phyloP scores from a whole-genome alignment of 148 eudicot genomes.

The Simmondsia chinensis region DNA sequence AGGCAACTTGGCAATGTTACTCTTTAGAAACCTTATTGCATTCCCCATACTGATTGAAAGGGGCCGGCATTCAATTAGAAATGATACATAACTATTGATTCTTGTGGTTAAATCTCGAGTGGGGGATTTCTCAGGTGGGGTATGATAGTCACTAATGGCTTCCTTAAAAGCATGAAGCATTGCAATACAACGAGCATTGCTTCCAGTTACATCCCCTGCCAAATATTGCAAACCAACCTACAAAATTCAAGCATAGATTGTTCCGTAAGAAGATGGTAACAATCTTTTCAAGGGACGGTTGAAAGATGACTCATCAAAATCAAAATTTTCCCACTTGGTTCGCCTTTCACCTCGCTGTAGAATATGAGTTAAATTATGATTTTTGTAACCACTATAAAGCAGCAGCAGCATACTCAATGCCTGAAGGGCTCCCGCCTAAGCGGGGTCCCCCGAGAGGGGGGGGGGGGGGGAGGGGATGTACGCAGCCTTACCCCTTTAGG shows the following conservation, averaged over 20 bases:
- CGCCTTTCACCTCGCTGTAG: no score
- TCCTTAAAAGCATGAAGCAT: conserved; percentile 84
- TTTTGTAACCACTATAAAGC: no score
- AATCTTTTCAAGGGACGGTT: no score
- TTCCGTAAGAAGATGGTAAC: neutral
- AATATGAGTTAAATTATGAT: no score
- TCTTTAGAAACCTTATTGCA: conserved; percentile 64
- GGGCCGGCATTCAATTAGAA: conserved; percentile 77
- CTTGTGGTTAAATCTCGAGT: conserved; percentile 66
- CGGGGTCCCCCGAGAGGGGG: no score
- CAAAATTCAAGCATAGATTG: conserved; percentile 1
- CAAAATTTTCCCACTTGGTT: no score
- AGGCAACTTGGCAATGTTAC: conserved; percentile 53
- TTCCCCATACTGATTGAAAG: conserved; percentile 96
- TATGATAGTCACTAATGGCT: conserved; percentile 62
- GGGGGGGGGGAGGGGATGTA: no score
- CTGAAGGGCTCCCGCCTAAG: no score
- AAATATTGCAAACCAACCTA: conserved; percentile 82
- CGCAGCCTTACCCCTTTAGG: no score
- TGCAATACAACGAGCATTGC: conserved; percentile 71
- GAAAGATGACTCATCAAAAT: no score
- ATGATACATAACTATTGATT: conserved; percentile 65
- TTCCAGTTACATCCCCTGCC: conserved; percentile 55
- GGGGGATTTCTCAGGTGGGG: conserved; percentile 64
- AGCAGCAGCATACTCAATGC: no score